Conservation (phyloP, 1,284 basidiomycete species). For the Irpex sp. region DNA sequence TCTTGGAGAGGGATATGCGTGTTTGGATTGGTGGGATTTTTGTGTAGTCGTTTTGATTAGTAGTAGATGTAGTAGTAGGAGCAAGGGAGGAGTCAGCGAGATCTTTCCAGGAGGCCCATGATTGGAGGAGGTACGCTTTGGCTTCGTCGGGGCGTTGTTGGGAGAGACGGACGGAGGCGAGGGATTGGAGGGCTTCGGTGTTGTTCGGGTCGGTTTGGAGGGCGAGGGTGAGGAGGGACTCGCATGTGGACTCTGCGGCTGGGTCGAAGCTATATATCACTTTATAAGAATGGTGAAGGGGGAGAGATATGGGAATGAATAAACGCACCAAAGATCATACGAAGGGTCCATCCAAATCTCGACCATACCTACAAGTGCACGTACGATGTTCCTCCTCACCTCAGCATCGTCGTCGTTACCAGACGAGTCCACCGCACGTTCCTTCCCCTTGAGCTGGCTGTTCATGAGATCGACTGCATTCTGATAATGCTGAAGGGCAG, state of each 20-base stretch:
- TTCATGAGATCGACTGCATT: conserved; percentile 74
- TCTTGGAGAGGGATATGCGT: conserved; percentile 71
- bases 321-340: conserved; percentile 79
- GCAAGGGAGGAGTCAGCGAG: too few species aligned
- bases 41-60: conserved; percentile 63
- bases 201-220: conserved; percentile 74
- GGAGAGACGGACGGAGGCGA: conserved; percentile 87
- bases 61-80: too few species aligned
- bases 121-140: conserved; percentile 59
- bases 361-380: conserved; percentile 88
- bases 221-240: conserved; percentile 68
- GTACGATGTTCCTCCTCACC: conserved; percentile 66
- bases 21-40: conserved; percentile 71
- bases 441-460: conserved; percentile 66
- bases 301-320: too few species aligned
- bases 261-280: conserved; percentile 72
- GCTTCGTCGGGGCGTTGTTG: conserved; percentile 83
- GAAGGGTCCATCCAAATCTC: conserved; percentile 94
- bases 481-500: conserved; percentile 78
- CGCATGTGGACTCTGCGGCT: conserved; percentile 76
- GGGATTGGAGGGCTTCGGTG: conserved; percentile 73
- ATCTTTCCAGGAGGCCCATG: conserved; percentile 74
- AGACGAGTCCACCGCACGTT: conserved; percentile 42
- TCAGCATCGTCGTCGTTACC: conserved; percentile 46
- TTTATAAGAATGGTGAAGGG: too few species aligned